A percentile compares a stretch with the other conserved stretches of the same genome.
Conservation (phyloP, 2,329 filamentous ascomycete species). For the Spiromastix sp. region DNA sequence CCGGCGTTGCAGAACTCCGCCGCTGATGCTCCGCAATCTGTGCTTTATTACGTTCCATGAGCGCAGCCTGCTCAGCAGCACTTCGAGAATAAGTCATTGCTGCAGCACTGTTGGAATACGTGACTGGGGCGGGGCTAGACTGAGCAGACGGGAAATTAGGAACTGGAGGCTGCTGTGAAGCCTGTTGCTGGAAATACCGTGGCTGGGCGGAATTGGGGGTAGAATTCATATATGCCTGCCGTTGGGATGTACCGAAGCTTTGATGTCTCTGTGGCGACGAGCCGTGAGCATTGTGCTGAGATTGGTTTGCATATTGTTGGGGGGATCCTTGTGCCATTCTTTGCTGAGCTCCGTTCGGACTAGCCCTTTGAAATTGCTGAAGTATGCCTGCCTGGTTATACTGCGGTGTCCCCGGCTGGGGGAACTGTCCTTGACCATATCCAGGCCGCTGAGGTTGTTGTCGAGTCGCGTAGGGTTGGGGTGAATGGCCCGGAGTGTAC, state of each 20-base stretch:
- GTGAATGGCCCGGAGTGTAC: conserved; percentile 22
- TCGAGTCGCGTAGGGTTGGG: conserved; percentile 21
- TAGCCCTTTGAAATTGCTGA: conserved; percentile 31
- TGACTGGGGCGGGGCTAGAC: conserved; percentile 18
- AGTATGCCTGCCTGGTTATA: conserved; percentile 25
- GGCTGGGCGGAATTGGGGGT: conserved; percentile 19
- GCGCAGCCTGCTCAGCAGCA: conserved; percentile 29
- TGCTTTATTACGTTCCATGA: conserved; percentile 30
- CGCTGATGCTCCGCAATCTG: conserved; percentile 24
- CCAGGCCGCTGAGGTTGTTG: conserved; percentile 27
- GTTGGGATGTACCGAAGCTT: conserved; percentile 21
- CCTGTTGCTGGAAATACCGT: conserved; percentile 23
- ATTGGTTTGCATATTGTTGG: conserved; percentile 23
- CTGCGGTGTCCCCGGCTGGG: conserved; percentile 20
- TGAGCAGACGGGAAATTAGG: conserved; percentile 23
- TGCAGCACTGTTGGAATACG: conserved; percentile 26
- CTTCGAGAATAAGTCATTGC: conserved; percentile 27
- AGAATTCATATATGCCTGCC: conserved; percentile 25
- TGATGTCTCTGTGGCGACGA: conserved; percentile 25
- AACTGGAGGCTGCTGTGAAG: conserved; percentile 16
- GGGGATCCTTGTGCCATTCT: conserved; percentile 23
- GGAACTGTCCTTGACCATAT: conserved; percentile 24
- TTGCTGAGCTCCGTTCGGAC: conserved; percentile 27
- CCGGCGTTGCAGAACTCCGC: conserved; percentile 25
- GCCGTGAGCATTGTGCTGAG: conserved; percentile 20